Evolutionary conservation across 352 stramenopile species (phyloP).

Genomic region (Pilasporangium apinafurcum): DNA sequence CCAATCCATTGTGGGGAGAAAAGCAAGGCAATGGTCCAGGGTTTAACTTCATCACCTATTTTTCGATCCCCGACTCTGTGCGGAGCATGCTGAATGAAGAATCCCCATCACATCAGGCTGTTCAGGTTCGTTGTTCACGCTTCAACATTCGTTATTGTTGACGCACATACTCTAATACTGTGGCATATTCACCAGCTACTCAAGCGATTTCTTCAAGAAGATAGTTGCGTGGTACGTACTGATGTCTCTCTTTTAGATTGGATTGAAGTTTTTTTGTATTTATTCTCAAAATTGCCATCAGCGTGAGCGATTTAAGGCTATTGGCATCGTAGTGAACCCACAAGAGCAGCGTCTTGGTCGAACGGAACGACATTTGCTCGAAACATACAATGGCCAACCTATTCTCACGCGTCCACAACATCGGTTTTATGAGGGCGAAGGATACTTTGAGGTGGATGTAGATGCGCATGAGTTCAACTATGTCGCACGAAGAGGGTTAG

Average conservation of each 20-base stretch:
- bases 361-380: slow-evolving; percentile 65
- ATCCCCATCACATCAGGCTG: slow-evolving; percentile 34
- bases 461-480: slow-evolving; percentile 84
- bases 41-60: slow-evolving; percentile 83
- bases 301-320: slow-evolving; percentile 79
- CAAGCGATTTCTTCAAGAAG: slow-evolving; percentile 31
- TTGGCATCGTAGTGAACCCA: slow-evolving; percentile 74
- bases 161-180: too few relatives aligned
- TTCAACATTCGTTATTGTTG: neutral
- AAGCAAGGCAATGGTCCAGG: slow-evolving; percentile 63
- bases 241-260: neutral
- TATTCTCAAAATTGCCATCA: slow-evolving; percentile 6
- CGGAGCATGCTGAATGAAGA: slow-evolving; percentile 41
- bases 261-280: neutral
- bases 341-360: slow-evolving; percentile 62
- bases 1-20: slow-evolving; percentile 80
- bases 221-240: slow-evolving; percentile 20
- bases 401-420: slow-evolving; percentile 80
- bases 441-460: slow-evolving; percentile 82
- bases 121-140: slow-evolving; percentile 20
- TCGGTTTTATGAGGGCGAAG: slow-evolving; percentile 55
- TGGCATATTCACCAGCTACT: slow-evolving; percentile 25
- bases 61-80: slow-evolving; percentile 49
- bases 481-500: slow-evolving; percentile 66
- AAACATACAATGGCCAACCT: slow-evolving; percentile 80